These are phyloP conservation scores for Metarhizium humberi DNA, from an alignment of 2,329 filamentous ascomycete genomes.

Conservation along the genomic window DNA sequence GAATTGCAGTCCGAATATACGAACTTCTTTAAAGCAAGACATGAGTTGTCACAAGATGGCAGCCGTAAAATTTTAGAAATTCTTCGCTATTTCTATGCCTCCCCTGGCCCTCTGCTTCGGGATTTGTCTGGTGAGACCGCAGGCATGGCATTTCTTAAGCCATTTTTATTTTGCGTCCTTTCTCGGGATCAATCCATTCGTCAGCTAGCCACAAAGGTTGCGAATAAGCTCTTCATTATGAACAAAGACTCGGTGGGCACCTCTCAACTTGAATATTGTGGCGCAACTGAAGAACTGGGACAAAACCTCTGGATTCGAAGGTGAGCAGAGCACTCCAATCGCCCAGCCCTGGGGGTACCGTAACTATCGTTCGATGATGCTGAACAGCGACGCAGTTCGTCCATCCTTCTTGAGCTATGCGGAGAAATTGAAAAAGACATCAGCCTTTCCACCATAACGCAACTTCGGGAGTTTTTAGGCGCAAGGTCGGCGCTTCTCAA, in stretches of 20 bases:
- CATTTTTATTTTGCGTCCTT: slow-evolving; percentile 44
- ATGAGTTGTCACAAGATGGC: slow-evolving; percentile 17
- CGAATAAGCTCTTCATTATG: slow-evolving; percentile 34
- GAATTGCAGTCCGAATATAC: slow-evolving; percentile 2
- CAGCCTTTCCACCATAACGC: slow-evolving; percentile 32
- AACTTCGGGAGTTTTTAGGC: slow-evolving; percentile 47
- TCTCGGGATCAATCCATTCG: slow-evolving; percentile 41
- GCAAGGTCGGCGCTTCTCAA: slow-evolving; percentile 44
- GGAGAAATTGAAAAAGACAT: slow-evolving; percentile 35
- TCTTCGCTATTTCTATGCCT: slow-evolving; percentile 47
- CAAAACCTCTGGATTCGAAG: slow-evolving; percentile 44
- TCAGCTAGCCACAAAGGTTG: slow-evolving; percentile 36
- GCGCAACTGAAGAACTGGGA: slow-evolving; percentile 18
- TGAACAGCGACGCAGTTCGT: slow-evolving; percentile 15
- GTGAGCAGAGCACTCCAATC: slow-evolving; percentile 23
- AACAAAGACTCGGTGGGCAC: slow-evolving; percentile 18
- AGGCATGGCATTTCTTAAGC: slow-evolving; percentile 30
- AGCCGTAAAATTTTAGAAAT: slow-evolving; percentile 25
- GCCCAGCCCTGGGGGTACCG: neutral
- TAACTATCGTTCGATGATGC: neutral
- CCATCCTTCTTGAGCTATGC: slow-evolving; percentile 36
- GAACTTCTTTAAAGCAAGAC: slow-evolving; percentile 9
- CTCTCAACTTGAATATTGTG: slow-evolving; percentile 14
- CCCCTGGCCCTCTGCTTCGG: slow-evolving; percentile 26
- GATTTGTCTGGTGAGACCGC: slow-evolving; percentile 17